Evolutionary conservation across 2,329 filamentous ascomycete species (phyloP).

Genomic region (Cladophialophora exuberans): DNA sequence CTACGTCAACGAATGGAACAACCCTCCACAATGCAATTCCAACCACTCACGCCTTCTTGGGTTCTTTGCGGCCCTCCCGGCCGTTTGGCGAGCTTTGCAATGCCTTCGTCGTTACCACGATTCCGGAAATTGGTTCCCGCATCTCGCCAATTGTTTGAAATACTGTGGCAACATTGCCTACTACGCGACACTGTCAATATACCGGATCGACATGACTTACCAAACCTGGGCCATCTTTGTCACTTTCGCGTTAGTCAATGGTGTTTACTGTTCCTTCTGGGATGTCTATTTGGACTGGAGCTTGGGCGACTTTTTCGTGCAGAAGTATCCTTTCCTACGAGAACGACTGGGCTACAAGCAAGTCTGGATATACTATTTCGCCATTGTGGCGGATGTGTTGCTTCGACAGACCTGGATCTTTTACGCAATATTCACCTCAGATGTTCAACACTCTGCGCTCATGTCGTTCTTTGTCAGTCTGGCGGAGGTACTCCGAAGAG

Average conservation of each 20-base stretch:
- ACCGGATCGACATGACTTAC: slow-evolving; percentile 67
- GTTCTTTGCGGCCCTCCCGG: slow-evolving; percentile 80
- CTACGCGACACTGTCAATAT: slow-evolving; percentile 78
- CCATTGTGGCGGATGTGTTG: slow-evolving; percentile 81
- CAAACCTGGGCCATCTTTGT: slow-evolving; percentile 74
- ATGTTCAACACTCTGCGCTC: slow-evolving; percentile 80
- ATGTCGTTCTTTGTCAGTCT: slow-evolving; percentile 79
- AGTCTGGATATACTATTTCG: slow-evolving; percentile 80
- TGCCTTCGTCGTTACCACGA: slow-evolving; percentile 88
- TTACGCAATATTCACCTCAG: slow-evolving; percentile 79
- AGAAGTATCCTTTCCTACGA: slow-evolving; percentile 67
- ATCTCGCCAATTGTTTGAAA: slow-evolving; percentile 90
- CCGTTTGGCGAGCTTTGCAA: slow-evolving; percentile 87
- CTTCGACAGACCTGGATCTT: slow-evolving; percentile 94
- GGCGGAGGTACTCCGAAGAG: slow-evolving; percentile 79
- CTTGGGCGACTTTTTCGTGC: slow-evolving; percentile 74
- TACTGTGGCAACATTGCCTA: slow-evolving; percentile 83
- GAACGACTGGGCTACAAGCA: slow-evolving; percentile 78
- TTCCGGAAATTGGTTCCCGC: slow-evolving; percentile 84
- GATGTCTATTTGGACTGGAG: slow-evolving; percentile 97
- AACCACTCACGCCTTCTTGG: slow-evolving; percentile 80
- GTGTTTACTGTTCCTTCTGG: slow-evolving; percentile 85
- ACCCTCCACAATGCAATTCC: slow-evolving; percentile 80
- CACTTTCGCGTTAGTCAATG: slow-evolving; percentile 77
- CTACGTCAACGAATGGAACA: slow-evolving; percentile 76